A percentile compares a stretch with the other conserved stretches of the same genome.
These are phyloP conservation scores for Serendipita indica DNA, from an alignment of 768 basidiomycete species.

Conservation along the genomic window DNA sequence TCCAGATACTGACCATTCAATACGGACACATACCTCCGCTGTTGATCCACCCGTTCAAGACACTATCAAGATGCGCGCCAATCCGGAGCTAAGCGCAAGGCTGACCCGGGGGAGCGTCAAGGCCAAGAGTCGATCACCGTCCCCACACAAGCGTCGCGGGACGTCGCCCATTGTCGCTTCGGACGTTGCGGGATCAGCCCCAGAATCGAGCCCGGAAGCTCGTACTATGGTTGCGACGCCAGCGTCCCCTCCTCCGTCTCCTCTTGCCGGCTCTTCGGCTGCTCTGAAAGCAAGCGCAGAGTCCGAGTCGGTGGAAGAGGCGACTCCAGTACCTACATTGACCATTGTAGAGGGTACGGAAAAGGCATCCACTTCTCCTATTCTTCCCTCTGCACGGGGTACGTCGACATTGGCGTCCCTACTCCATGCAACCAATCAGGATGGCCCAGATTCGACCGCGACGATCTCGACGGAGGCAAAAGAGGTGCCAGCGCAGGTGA, in stretches of 20 bases:
- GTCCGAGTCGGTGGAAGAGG: neutral
- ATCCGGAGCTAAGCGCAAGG: neutral
- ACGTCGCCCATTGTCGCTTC: neutral
- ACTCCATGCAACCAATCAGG: neutral
- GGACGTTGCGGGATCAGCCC: too few species aligned
- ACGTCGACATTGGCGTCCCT: neutral
- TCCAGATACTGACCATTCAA: too few species aligned
- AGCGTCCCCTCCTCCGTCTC: conserved; percentile 4
- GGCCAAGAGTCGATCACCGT: neutral
- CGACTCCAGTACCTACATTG: neutral
- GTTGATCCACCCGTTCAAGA: too few species aligned
- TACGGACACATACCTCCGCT: too few species aligned
- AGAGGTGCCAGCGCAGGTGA: neutral
- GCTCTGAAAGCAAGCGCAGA: neutral
- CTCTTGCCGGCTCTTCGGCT: neutral
- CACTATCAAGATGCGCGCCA: neutral
- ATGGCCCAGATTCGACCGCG: neutral
- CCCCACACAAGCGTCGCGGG: too few species aligned
- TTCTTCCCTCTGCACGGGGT: neutral
- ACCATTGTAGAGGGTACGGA: neutral
- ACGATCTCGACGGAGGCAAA: neutral
- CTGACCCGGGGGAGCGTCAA: neutral
- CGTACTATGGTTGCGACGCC: neutral
- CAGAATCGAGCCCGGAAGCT: neutral
- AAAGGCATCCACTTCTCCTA: neutral